Evolutionary conservation across 768 basidiomycete genomes (phyloP), one percentile per base, ranked within the genome.

Genomic region (Wakefieldia striispora): DNA sequence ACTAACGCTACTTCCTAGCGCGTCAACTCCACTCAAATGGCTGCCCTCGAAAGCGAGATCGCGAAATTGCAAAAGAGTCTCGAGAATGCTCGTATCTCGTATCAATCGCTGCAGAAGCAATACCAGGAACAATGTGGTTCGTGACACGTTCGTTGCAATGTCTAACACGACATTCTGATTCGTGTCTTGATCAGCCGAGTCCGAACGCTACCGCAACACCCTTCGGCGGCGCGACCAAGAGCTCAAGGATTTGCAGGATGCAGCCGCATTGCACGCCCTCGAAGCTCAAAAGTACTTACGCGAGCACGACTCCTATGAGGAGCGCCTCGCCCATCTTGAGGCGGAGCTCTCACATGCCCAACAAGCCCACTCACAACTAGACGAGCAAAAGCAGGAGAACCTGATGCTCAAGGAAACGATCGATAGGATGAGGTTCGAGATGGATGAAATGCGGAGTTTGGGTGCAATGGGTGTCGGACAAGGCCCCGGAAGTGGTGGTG

Each of bases 361-460:
- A 44, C 78, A 83, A 57, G 84, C 87, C 1, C 84, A 90, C 45
- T 78, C 74, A 0, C 79, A 83, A 51, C 77, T 97, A 33, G 91
- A 95, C 51, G 86, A 88, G 58, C 95, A 97, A 74, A 97, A 97
- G 72, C 90, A 92, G 60, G 91, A 95, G 75, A 97, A 97, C 61
- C 64, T 95, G 56, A 70, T 91, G 62, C 75, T 97, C 52, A 95
- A 95, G 64, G 95, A 97, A 75, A 97, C 94, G 2, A 97, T 97
- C 57, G 94, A 97, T 64, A 80, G 93, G 40, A 86, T 97, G 81
- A 78, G 91, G 27, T 95, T 87, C 56, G 95, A 97, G 60, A 82
- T 97, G 77, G 94, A 97, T 58, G 92, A 95, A 69, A 81, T 95
- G 76, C 77, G 92, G 35, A 81, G 72, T 45, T 71, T 67, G 40